Base-by-base conservation (phyloP, 768 basidiomycete species). In the Pluteus cervinus region DNA sequence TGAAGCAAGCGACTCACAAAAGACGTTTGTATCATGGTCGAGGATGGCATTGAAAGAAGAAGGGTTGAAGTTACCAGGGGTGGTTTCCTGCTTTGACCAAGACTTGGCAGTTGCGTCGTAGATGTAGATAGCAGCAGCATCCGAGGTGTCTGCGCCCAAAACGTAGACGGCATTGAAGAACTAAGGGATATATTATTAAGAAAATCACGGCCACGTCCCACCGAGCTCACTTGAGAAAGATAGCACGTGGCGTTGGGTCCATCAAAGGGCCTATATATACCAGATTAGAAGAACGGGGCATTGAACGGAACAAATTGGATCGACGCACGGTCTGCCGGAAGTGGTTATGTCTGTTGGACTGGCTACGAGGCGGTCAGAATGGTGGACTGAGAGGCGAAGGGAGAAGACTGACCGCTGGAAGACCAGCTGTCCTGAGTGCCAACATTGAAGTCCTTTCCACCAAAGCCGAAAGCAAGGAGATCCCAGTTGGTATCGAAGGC, bases 21-120 rank as follows among this genome's bases (percentile, higher is more conserved):
- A 83, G 42, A 83, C 78, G 44, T 94, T 92, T 34, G 92, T 97
- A 57, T 97, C 92, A 46, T 94, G 92, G 62, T 97, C 92, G 23
- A 97, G 73, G 43, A 94, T 79, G 18, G 85, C 75, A 18, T 65
- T 69, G 50, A 80, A 82, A 14, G 75, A 73, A 2, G 68, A 57
- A 4, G 77, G 71, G 55, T 91, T 79, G 47, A 84, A 81, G 37
- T 57, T 58, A 24, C 69, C 71, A 1, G 69, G 48, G 4, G 62
- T 71, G 11, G 72, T 71, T 2, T 65, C 46, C 53, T 97, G 92
- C 2, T 73, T 83, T 3, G 84, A 75, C 92, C 92, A 94, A 1
- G 81, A 70, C 43, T 78, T 76, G 16, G 67, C 71, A 5, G 64
- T 54, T 5, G 82, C 86, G 50, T 91, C 75, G 63, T 81, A 96